phyloP scores from a whole-genome alignment of 495 filamentous ascomycete species.

The Tuber magnatum region DNA sequence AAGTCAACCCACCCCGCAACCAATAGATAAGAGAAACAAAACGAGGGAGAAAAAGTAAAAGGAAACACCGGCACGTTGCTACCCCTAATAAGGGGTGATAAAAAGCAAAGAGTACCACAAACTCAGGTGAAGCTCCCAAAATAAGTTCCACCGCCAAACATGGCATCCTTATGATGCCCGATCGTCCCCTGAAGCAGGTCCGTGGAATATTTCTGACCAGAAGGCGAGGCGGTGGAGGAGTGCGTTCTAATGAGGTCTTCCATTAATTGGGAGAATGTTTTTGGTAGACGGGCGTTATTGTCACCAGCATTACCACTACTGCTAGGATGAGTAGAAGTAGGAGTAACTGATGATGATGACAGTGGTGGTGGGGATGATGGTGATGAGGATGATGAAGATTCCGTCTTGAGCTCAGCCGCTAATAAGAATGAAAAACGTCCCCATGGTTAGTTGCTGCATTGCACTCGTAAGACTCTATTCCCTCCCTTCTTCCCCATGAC shows the following conservation, averaged over 20 bases:
- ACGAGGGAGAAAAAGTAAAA: background rate
- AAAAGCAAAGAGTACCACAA: background rate
- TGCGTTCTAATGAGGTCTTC: constrained; percentile 30
- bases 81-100: background rate
- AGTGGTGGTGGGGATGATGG: background rate
- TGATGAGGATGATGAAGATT: background rate
- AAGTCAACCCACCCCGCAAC: background rate
- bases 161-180: background rate
- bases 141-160: background rate
- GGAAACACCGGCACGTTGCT: background rate
- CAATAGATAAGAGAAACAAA: background rate
- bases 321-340: constrained; percentile 5
- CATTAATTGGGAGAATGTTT: constrained; percentile 24
- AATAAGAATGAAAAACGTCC: background rate
- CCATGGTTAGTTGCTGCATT: background rate
- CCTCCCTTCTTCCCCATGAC: background rate
- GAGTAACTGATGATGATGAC: background rate
- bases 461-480: background rate
- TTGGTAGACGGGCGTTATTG: constrained; percentile 18
- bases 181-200: background rate
- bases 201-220: constrained; percentile 12
- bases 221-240: constrained; percentile 33
- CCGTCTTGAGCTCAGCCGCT: constrained; percentile 1
- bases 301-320: background rate
- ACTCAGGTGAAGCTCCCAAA: constrained; percentile 1